Evolutionary conservation across 306 rosid species (phyloP).

Genomic region (Mimosa pudica): DNA sequence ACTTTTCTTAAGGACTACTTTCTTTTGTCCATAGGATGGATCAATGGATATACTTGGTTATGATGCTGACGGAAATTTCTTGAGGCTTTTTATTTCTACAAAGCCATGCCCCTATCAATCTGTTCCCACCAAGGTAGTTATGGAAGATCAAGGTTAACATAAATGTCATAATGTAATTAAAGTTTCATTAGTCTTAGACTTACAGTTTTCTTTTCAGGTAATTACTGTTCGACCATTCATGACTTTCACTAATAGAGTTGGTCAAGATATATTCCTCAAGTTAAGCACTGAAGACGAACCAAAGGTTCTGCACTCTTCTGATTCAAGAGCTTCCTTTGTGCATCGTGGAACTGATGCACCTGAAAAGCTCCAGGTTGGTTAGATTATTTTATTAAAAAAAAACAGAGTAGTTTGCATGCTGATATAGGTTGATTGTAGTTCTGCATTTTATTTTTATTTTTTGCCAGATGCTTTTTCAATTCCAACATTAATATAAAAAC

Average conservation of each 20-base stretch:
- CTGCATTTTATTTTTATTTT: not conserved
- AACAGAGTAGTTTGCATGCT: not conserved
- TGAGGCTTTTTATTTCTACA: constrained; percentile 81
- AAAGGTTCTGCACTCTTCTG: constrained; percentile 75
- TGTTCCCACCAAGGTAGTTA: constrained; percentile 87
- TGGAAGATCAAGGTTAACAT: constrained; percentile 18
- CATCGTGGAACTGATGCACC: constrained; percentile 53
- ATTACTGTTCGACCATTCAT: constrained; percentile 81
- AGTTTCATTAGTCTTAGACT: constrained; percentile 24
- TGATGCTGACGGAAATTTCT: constrained; percentile 75
- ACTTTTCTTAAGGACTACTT: constrained; percentile 21
- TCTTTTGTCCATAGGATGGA: constrained; percentile 69
- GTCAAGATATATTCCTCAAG: constrained; percentile 75
- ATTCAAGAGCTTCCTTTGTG: constrained; percentile 76
- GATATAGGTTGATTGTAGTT: constrained; percentile 28
- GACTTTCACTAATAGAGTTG: constrained; percentile 95
- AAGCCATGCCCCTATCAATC: constrained; percentile 83
- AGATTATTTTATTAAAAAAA: not conserved
- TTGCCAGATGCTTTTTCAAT: constrained; percentile 1
- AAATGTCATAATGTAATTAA: constrained; percentile 17
- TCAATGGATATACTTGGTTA: constrained; percentile 77
- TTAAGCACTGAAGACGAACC: constrained; percentile 77
- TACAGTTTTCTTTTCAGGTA: constrained; percentile 52
- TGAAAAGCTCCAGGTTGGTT: constrained; percentile 84
- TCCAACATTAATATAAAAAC: constrained; percentile 15